These are phyloP conservation scores for Rachicladosporium sp. DNA, from an alignment of 2,329 filamentous ascomycete species.

Conservation along the genomic window DNA sequence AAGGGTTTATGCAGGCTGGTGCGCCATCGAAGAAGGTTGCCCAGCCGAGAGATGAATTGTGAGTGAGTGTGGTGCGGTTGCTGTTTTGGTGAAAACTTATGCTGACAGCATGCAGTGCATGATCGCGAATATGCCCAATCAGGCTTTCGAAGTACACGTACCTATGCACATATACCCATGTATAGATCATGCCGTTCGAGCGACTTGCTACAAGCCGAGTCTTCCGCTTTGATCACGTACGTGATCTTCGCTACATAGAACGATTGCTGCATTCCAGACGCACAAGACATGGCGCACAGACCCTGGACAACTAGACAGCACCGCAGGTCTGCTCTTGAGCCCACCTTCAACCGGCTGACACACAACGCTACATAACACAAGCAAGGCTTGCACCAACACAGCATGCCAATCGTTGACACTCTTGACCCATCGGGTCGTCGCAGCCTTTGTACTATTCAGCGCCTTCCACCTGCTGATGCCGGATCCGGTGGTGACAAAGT, in stretches of 20 bases:
- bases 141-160: not conserved
- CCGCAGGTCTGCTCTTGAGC: not conserved
- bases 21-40: not conserved
- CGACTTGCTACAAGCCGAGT: not conserved
- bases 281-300: not conserved
- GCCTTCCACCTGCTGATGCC: no score
- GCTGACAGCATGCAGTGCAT: not conserved
- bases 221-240: no score
- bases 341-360: not conserved
- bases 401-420: not conserved
- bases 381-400: not conserved
- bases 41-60: not conserved
- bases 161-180: not conserved
- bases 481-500: no score
- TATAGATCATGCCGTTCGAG: not conserved
- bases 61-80: conserved; percentile 4
- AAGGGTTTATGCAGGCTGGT: conserved; percentile 29
- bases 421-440: not conserved
- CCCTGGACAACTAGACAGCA: not conserved
- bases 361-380: not conserved
- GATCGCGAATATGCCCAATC: not conserved
- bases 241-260: no score
- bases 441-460: not conserved
- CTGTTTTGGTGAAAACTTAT: not conserved
- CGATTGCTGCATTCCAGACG: no score